Evolutionary conservation across 257 asterid species (phyloP), one percentile per base, ranked within the genome.

Genomic region (Solanum arcanum): DNA sequence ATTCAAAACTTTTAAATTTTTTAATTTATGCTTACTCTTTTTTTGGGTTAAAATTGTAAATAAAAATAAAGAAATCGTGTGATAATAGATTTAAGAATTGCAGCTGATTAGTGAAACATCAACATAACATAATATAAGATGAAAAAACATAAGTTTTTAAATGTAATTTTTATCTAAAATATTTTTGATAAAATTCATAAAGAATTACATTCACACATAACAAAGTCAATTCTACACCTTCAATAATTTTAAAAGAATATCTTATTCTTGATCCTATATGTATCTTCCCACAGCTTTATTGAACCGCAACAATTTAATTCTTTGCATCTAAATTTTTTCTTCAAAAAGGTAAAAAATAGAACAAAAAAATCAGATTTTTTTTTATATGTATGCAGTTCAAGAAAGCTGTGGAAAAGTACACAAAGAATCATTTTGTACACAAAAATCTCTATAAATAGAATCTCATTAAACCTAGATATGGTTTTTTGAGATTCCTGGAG

Each of bases 321-420:
- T 49, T 12, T 80, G 42, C 86, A 74, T 62, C 69, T 86, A 20
- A 13, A 37, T 9, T 2, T 13, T 37, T 37, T 37, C 1, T 37
- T 37, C 0, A 12, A 76, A 6, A 41, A 41, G 12, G 2, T 8
- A 10, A 41, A 41, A 2, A 31, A 31, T 27, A 33, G 0, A 33
- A 0, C 35, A 33, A 33, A 33, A 33, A 33, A 33, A 33, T 33
- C 35, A 33, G 31, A 46, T 20, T 2, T 76, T 42, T 66, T 35
- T 0, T 5, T 5, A 37, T 37, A 70, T 15, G 49, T 87, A 88
- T 86, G 95, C 98, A 94, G 99, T 96, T 96, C 99, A 96, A 96
- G 99, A 96, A 96, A 96, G 98, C 99, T 93, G 99, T 96, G 98
- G 99, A 95, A 96, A 89, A 91, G 89, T 85, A 96, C 90, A 92